These are phyloP conservation scores for Pyracantha coccinea DNA, from an alignment of 331 rosid genomes.

Conservation along the genomic window DNA sequence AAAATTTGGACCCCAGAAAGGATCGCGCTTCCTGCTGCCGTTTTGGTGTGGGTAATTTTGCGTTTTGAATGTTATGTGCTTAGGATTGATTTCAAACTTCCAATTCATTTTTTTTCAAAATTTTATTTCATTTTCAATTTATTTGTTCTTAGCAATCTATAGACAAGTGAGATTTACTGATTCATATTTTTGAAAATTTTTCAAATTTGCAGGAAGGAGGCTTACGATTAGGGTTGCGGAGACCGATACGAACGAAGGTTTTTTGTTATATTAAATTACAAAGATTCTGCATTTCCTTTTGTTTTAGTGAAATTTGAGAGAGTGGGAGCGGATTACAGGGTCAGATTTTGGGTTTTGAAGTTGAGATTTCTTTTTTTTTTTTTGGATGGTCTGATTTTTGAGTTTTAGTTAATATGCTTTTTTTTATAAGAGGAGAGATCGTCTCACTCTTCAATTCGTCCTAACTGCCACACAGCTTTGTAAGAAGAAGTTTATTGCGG, in stretches of 20 bases:
- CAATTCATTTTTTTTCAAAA: not conserved
- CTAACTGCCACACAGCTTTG: too few species aligned
- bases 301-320: not conserved
- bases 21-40: too few species aligned
- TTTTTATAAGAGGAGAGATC: too few species aligned
- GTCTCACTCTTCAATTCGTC: too few species aligned
- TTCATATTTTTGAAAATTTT: not conserved
- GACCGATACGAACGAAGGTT: conserved; percentile 56
- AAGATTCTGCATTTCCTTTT: not conserved
- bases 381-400: not conserved
- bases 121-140: not conserved
- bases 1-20: too few species aligned
- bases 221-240: conserved; percentile 45
- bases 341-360: not conserved
- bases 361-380: not conserved
- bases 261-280: not conserved
- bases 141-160: not conserved
- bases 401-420: not conserved
- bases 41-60: too few species aligned
- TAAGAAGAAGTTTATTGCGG: too few species aligned
- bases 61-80: too few species aligned
- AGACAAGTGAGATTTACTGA: not conserved
- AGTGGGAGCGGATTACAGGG: not conserved
- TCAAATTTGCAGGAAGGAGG: conserved; percentile 32
- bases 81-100: not conserved